Evolutionary conservation across 257 asterid species (phyloP).

Genomic region (Ballota nigra): DNA sequence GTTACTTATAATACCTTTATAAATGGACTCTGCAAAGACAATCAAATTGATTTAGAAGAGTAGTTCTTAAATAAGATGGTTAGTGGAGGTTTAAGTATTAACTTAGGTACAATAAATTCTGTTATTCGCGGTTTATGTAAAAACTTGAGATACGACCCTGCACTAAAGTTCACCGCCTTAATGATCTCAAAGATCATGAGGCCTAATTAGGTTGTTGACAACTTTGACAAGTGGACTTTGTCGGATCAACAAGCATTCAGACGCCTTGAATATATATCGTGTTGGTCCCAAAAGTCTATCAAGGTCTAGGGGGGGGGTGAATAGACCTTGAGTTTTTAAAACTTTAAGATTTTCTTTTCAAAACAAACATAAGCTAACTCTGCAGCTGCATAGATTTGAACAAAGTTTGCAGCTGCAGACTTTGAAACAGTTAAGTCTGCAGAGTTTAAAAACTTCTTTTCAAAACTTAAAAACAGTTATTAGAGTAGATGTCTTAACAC

Average conservation of each 20-base stretch:
- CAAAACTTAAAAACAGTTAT: no score
- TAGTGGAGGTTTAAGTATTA: constrained; percentile 42
- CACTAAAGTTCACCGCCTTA: constrained; percentile 45
- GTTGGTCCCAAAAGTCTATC: no score
- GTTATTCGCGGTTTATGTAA: constrained; percentile 50
- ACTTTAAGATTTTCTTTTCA: no score
- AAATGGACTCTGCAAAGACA: constrained; percentile 60
- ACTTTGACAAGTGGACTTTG: constrained; percentile 69
- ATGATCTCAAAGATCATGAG: constrained; percentile 55
- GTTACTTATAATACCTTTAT: constrained; percentile 59
- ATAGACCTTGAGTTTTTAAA: no score
- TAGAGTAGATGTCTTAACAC: no score
- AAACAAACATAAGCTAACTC: no score
- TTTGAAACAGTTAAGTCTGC: no score
- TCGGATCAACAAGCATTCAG: constrained; percentile 54
- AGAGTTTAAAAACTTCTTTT: no score
- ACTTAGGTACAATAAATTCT: constrained; percentile 47
- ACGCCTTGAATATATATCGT: constrained; percentile 62
- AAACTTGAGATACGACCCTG: constrained; percentile 45
- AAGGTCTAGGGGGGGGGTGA: no score
- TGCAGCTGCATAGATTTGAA: no score
- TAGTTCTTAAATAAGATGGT: constrained; percentile 57
- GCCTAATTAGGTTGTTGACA: constrained; percentile 69
- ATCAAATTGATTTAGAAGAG: constrained; percentile 57
- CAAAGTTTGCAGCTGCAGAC: no score